Conservation (phyloP, 2,329 filamentous ascomycete genomes). For the Pseudogymnoascus sp. region DNA sequence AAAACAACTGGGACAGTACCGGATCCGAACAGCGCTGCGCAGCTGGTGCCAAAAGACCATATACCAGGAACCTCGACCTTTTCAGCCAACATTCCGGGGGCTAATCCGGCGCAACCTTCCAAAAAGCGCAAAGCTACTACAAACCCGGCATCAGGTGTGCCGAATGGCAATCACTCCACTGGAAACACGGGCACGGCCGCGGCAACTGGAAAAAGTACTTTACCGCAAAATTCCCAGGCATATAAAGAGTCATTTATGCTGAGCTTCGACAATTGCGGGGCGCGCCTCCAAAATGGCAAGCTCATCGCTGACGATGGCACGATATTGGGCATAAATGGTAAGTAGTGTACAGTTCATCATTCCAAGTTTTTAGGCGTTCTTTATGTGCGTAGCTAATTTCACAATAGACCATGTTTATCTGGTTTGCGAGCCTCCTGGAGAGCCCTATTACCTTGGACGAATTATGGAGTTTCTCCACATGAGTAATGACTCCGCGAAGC, state of each 20-base stretch:
- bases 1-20: conserved; percentile 28
- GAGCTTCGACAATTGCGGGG: conserved; percentile 67
- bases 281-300: conserved; percentile 62
- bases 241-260: conserved; percentile 71
- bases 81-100: conserved; percentile 35
- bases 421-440: conserved; percentile 91
- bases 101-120: conserved; percentile 37
- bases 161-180: conserved; percentile 13
- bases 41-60: conserved; percentile 32
- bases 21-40: conserved; percentile 20
- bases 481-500: conserved; percentile 62
- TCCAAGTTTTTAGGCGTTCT: conserved; percentile 12
- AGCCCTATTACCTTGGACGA: conserved; percentile 93
- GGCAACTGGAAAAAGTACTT: background rate
- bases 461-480: conserved; percentile 96
- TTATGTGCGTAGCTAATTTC: conserved; percentile 14
- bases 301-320: conserved; percentile 89
- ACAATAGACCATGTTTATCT: conserved; percentile 76
- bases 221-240: background rate
- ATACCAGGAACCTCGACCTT: conserved; percentile 52
- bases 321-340: conserved; percentile 75
- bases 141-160: conserved; percentile 21
- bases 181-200: background rate
- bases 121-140: conserved; percentile 76
- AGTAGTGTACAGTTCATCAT: conserved; percentile 28